These are phyloP conservation scores for Umbellularia californica DNA, from an alignment of 164 flowering plant genomes.

Conservation along the genomic window DNA sequence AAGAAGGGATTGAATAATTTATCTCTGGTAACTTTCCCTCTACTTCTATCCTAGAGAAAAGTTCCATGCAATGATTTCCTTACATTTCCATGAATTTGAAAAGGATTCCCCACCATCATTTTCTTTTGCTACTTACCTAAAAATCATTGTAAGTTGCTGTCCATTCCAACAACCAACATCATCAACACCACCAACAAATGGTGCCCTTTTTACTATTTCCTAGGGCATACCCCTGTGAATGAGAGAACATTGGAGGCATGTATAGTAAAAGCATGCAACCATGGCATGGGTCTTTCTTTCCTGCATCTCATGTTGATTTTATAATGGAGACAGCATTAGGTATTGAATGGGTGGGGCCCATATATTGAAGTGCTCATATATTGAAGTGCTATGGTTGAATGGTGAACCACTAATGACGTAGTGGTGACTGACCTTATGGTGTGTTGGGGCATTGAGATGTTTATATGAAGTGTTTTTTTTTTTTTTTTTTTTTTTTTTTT, in stretches of 20 bases:
- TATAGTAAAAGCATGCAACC: neutral
- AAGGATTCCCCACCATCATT: neutral
- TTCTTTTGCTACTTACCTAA: neutral
- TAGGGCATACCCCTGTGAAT: neutral
- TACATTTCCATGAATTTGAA: neutral
- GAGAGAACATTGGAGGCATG: too few relatives aligned
- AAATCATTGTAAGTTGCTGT: neutral
- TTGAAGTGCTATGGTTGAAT: too few relatives aligned
- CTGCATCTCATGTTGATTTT: neutral
- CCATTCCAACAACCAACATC: constrained; percentile 1
- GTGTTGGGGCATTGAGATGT: too few relatives aligned
- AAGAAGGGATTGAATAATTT: too few relatives aligned
- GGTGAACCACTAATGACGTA: too few relatives aligned
- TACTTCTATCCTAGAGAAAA: neutral
- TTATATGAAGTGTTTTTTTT: too few relatives aligned
- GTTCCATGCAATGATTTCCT: neutral
- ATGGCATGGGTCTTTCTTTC: neutral
- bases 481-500: too few relatives aligned
- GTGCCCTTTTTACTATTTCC: neutral
- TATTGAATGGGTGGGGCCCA: neutral
- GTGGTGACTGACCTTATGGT: too few relatives aligned
- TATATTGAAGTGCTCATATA: too few relatives aligned
- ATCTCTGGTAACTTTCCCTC: neutral
- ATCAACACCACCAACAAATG: neutral
- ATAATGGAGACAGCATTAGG: neutral